phyloP scores from a whole-genome alignment of 2,329 filamentous ascomycete genomes.

The Ceratocystis colombiana region DNA sequence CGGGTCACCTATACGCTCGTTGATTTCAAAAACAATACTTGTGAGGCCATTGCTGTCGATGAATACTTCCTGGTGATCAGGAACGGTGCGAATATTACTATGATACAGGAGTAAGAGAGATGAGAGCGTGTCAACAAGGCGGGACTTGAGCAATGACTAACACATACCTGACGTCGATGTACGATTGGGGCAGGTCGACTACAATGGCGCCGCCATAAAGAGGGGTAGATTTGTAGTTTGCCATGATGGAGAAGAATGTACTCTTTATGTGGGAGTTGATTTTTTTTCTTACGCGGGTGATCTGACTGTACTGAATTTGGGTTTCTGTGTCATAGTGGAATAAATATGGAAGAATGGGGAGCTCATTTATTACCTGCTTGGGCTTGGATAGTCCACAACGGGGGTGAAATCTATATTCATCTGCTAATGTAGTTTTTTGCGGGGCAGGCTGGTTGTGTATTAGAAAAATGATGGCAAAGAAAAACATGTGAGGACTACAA shows the following conservation, averaged over 20 bases:
- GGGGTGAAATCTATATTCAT: too few relatives aligned
- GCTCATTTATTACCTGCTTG: too few relatives aligned
- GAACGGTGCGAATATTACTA: constrained; percentile 63
- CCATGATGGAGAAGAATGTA: constrained; percentile 34
- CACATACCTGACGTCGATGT: constrained; percentile 61
- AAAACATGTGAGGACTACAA: too few relatives aligned
- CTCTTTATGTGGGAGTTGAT: background rate
- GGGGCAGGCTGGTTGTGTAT: too few relatives aligned
- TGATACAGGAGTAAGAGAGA: constrained; percentile 8
- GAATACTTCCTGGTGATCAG: constrained; percentile 86
- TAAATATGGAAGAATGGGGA: too few relatives aligned
- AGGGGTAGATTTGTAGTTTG: constrained; percentile 46
- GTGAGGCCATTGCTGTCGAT: constrained; percentile 76
- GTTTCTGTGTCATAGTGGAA: too few relatives aligned
- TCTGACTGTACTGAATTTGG: too few relatives aligned
- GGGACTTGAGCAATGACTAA: constrained; percentile 3
- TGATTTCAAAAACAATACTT: constrained; percentile 82
- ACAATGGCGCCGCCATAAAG: constrained; percentile 66
- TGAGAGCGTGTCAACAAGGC: background rate
- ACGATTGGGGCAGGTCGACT: constrained; percentile 56
- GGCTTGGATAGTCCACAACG: too few relatives aligned
- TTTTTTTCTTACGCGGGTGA: background rate
- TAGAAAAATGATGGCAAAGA: too few relatives aligned
- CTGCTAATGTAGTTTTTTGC: too few relatives aligned
- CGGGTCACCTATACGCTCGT: constrained; percentile 59